Evolutionary conservation across 1,139 yeast species (phyloP), one percentile per base, ranked within the genome.

Genomic region (Pichia sp.): DNA sequence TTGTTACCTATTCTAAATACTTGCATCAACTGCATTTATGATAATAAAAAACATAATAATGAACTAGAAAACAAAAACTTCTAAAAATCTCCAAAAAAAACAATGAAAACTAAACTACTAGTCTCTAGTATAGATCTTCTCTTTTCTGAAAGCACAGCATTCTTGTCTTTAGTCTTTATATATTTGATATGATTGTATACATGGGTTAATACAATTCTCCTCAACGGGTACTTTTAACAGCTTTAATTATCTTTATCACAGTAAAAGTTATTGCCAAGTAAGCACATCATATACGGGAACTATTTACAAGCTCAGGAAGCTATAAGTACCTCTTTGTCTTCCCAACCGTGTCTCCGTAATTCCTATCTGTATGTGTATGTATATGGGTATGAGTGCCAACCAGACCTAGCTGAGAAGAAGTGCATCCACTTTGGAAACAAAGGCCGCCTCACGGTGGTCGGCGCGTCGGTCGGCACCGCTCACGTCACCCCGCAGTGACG

Each of bases 21-120:
- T 58, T 63, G 68, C 69, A 64, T 66, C 69, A 66, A 66, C 69
- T 66, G 69, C 69, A 63, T 59, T 51, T 51, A 27, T 31, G 36
- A 30, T 46, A 31, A 20, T 29, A 10, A 4, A 38, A 34, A 27
- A n/a, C 4, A 27, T 14, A 34, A 16, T 20, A 6, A 29, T 33
- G 10, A 9, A 24, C 4, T 7, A 17, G n/a, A 44, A 44, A 44
- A 44, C 6, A 24, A 27, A 24, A 44, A 27, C 6, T 27, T 27
- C 6, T 27, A 6, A 27, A 27, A 27, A 27, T 27, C 6, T 27
- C 20, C 17, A 44, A 44, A 29, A 44, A 44, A 44, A 44, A 44
- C 29, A 27, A 27, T 27, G 4, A 27, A 27, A 27, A 27, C 29
- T 27, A 27, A 44, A 44, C 9, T 34, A 34, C 30, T 12, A 34